Evolutionary conservation across 768 basidiomycete species (phyloP).

Genomic region (Paxillus rubicundulus): DNA sequence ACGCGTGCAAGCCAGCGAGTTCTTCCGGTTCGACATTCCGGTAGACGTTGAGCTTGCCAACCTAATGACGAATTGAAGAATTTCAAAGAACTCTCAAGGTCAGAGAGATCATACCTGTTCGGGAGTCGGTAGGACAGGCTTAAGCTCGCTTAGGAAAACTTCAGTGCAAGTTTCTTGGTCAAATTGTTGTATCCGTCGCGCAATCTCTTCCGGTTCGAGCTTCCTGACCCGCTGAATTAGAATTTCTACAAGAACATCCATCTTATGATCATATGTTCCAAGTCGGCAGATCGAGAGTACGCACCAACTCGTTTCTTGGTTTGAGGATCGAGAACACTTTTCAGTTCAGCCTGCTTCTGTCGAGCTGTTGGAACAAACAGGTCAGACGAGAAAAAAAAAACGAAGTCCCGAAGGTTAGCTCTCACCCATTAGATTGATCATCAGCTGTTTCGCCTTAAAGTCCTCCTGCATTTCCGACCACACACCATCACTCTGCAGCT

Average conservation of each 20-base stretch:
- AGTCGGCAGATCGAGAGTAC: constrained; percentile 28
- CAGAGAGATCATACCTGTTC: constrained; percentile 60
- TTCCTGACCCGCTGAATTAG: constrained; percentile 85
- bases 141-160: constrained; percentile 84
- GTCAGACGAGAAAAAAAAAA: constrained; percentile 10
- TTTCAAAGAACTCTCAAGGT: neutral
- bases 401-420: constrained; percentile 10
- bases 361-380: constrained; percentile 47
- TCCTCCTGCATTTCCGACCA: constrained; percentile 98
- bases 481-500: constrained; percentile 80
- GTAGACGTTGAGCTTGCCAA: constrained; percentile 88
- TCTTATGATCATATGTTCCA: neutral
- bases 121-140: constrained; percentile 84
- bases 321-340: constrained; percentile 86
- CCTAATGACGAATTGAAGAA: constrained; percentile 37
- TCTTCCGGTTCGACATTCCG: constrained; percentile 85
- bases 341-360: constrained; percentile 84
- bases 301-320: constrained; percentile 92
- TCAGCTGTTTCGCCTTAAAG: constrained; percentile 94
- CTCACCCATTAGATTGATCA: constrained; percentile 83
- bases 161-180: constrained; percentile 86
- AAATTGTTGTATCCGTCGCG: constrained; percentile 78
- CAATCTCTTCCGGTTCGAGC: constrained; percentile 84
- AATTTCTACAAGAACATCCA: constrained; percentile 58
- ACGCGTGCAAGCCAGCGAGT: constrained; percentile 83